Evolutionary conservation across 2,329 filamentous ascomycete species (phyloP), one percentile per base, ranked within the genome.

Genomic region (Fusarium domesticum): DNA sequence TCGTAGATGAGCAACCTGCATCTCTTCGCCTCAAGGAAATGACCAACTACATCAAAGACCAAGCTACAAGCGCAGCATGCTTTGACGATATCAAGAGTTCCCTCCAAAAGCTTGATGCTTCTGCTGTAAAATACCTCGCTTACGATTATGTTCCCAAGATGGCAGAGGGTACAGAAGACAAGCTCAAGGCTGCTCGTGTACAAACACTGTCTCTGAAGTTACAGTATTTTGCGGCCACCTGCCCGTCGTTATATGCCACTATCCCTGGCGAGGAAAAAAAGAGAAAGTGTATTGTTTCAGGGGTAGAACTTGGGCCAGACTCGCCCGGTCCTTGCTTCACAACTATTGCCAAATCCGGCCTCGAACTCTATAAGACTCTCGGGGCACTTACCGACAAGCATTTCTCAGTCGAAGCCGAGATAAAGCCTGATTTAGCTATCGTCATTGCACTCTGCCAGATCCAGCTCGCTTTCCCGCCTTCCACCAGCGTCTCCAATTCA

Each of bases 1-100:
- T 65, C 18, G 8, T 33, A 5, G 55, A 64, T 5, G 54, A 45
- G 5, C 41, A 57, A 19, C 62, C 63, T 6, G 42, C 45, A 1
- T 70, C 67, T 2, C 39, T 64, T 11, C 59, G 67, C 11, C 40
- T 70, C 5, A 53, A 46, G 14, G 65, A 68, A 23, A 47, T 76
- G 10, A 43, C 66, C 11, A 54, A 59, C 11, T 70, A 70, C 35
- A 56, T 74, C 16, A 49, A 64, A 2, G 59, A 64, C 25, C 64
- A 72, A 41, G 62, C 58, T n/a, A 48, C 50, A 0, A 67, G 62
- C n/a, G 58, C 64, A 5, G 64, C 67, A 6, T 74, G 66, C 43
- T 78, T 79, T 42, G 68, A 71, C 25, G 75, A 77, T 37, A 53
- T 77, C 32, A 76, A 71, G 47, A 48, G 51, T 1, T 76, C 73